These are phyloP conservation scores for Coleophoma cylindrospora DNA, from an alignment of 2,329 filamentous ascomycete genomes.

Conservation along the genomic window DNA sequence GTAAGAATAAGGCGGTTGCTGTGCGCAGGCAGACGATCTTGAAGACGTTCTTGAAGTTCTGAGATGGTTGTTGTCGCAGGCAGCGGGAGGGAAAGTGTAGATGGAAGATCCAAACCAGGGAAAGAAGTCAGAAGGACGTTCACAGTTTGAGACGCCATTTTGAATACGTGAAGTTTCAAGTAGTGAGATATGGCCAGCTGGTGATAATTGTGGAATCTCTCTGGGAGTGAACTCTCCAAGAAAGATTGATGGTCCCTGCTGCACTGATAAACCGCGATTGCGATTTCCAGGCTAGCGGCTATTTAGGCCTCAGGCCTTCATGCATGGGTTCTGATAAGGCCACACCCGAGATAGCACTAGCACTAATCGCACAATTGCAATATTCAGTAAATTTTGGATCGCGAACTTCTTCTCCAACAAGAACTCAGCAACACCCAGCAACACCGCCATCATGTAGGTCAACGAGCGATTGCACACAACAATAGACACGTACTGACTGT, in stretches of 20 bases:
- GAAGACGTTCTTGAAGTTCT: conserved; percentile 60
- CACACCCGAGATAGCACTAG: too few relatives aligned
- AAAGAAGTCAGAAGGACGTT: conserved; percentile 87
- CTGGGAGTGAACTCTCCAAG: too few relatives aligned
- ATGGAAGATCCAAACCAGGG: conserved; percentile 72
- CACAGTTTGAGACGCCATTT: conserved; percentile 54
- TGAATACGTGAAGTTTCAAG: background rate
- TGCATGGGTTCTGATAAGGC: too few relatives aligned
- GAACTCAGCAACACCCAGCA: conserved; percentile 25
- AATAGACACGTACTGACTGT: conserved; percentile 24
- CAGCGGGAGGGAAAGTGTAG: conserved; percentile 77
- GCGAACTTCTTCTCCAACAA: conserved; percentile 7
- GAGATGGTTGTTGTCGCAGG: conserved; percentile 58
- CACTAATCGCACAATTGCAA: too few relatives aligned
- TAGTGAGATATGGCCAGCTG: background rate
- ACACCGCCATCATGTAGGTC: conserved; percentile 38
- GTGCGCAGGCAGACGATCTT: conserved; percentile 53
- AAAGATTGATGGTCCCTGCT: too few relatives aligned
- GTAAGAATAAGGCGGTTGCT: conserved; percentile 69
- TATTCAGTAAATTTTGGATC: background rate
- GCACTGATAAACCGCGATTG: too few relatives aligned
- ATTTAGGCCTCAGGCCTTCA: too few relatives aligned
- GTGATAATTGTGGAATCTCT: too few relatives aligned
- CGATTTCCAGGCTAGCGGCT: too few relatives aligned
- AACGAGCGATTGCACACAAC: background rate